A percentile compares a stretch with the other conserved stretches of the same genome.
These are phyloP conservation scores for Aspergillus novofumigatus DNA, from an alignment of 2,329 filamentous ascomycete species.

Conservation along the genomic window DNA sequence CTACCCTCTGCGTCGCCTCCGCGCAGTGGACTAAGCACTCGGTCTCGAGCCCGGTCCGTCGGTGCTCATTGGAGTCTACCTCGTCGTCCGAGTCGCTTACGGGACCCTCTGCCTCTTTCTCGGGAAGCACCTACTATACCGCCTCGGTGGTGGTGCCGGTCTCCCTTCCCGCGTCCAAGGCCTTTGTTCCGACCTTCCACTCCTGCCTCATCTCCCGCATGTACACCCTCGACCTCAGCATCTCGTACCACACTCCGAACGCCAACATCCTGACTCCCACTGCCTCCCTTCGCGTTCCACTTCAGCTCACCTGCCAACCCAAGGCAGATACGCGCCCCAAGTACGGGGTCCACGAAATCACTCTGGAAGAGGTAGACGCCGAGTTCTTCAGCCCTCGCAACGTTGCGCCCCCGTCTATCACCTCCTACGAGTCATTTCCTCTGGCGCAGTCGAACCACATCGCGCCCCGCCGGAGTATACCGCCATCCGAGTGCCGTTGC, in stretches of 20 bases:
- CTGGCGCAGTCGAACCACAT: neutral
- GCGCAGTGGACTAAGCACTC: constrained; percentile 54
- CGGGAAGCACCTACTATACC: constrained; percentile 54
- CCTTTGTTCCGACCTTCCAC: constrained; percentile 67
- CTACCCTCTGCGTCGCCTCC: constrained; percentile 53
- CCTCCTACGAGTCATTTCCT: neutral
- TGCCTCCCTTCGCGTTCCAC: constrained; percentile 39
- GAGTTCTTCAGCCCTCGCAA: constrained; percentile 20
- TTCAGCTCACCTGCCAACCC: constrained; percentile 36
- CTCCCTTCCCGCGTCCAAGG: constrained; percentile 56
- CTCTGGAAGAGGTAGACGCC: constrained; percentile 16
- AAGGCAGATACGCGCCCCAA: constrained; percentile 2
- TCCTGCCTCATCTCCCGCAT: constrained; percentile 62
- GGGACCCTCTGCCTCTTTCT: constrained; percentile 39
- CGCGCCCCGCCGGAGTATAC: neutral
- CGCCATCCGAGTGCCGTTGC: neutral
- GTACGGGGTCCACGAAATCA: constrained; percentile 8
- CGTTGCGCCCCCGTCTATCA: constrained; percentile 10
- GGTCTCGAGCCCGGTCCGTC: constrained; percentile 25
- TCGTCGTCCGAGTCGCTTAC: constrained; percentile 28
- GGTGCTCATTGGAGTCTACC: constrained; percentile 26
- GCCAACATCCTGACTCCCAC: constrained; percentile 38
- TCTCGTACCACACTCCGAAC: constrained; percentile 52
- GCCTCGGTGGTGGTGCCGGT: constrained; percentile 61
- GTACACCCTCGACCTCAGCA: constrained; percentile 58